Percentiles rank a stretch among this genome's conserved stretches.
These are phyloP conservation scores for Lachnellula occidentalis DNA, from an alignment of 2,329 filamentous ascomycete species.

Conservation along the genomic window DNA sequence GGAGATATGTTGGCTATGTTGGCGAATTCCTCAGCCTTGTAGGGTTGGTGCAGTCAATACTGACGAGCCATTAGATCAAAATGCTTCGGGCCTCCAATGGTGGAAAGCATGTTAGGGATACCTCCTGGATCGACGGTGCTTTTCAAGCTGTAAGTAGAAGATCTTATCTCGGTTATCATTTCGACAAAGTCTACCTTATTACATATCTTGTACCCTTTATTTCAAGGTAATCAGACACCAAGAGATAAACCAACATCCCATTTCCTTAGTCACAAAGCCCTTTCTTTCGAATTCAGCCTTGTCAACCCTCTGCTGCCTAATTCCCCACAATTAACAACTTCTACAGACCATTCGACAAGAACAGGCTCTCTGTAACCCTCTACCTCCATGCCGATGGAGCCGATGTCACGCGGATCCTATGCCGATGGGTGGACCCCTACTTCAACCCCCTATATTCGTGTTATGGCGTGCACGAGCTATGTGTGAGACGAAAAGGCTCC, in stretches of 20 bases:
- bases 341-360: conserved; percentile 48
- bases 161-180: too few species aligned
- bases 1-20: background rate
- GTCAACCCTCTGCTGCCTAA: background rate
- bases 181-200: background rate
- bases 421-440: conserved; percentile 28
- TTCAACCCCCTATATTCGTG: conserved; percentile 39
- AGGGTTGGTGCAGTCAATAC: background rate
- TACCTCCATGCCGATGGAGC: conserved; percentile 41
- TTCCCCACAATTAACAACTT: background rate
- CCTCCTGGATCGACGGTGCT: conserved; percentile 45
- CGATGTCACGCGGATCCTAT: conserved; percentile 26
- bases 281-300: too few species aligned
- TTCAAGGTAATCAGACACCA: too few species aligned
- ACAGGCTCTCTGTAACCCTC: conserved; percentile 48
- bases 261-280: too few species aligned
- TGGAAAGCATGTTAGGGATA: conserved; percentile 40
- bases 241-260: too few species aligned
- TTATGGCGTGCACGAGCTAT: conserved; percentile 49
- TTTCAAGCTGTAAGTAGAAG: conserved; percentile 44
- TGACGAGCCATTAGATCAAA: conserved; percentile 35
- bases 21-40: conserved; percentile 14
- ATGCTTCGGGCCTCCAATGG: conserved; percentile 42
- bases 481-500: conserved; percentile 43
- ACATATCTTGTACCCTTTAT: background rate